Evolutionary conservation across 306 rosid genomes (phyloP).

Genomic region (Medicago ruthenica): DNA sequence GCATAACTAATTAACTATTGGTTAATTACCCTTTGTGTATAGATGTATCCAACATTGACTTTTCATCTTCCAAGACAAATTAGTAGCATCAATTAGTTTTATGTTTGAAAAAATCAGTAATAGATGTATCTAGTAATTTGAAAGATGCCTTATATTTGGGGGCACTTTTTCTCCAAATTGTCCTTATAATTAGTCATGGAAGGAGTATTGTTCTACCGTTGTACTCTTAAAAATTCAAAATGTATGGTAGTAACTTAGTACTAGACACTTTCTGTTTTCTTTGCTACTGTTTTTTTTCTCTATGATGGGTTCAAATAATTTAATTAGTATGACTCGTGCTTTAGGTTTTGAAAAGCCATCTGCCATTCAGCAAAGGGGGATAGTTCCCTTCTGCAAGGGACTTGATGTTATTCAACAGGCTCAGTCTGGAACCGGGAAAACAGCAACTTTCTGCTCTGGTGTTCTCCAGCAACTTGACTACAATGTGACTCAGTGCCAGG

Average conservation of each 20-base stretch:
- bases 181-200: neutral
- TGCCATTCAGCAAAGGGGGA: slow-evolving; percentile 85
- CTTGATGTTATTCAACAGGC: slow-evolving; percentile 91
- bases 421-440: slow-evolving; percentile 86
- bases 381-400: slow-evolving; percentile 76
- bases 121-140: neutral
- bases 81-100: neutral
- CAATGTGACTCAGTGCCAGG: slow-evolving; percentile 66
- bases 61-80: neutral
- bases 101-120: neutral
- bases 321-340: slow-evolving; percentile 18
- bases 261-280: neutral
- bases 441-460: slow-evolving; percentile 84
- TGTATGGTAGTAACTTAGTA: too few relatives aligned
- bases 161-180: neutral
- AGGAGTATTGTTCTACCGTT: neutral
- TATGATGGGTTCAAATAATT: slow-evolving; percentile 3
- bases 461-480: slow-evolving; percentile 80
- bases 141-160: neutral
- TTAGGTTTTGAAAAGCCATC: slow-evolving; percentile 85
- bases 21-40: neutral
- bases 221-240: too few relatives aligned
- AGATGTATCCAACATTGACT: neutral
- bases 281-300: neutral
- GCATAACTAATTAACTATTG: neutral